Conservation (phyloP, 805 yeast genomes). For the Ogataea zsoltii region DNA sequence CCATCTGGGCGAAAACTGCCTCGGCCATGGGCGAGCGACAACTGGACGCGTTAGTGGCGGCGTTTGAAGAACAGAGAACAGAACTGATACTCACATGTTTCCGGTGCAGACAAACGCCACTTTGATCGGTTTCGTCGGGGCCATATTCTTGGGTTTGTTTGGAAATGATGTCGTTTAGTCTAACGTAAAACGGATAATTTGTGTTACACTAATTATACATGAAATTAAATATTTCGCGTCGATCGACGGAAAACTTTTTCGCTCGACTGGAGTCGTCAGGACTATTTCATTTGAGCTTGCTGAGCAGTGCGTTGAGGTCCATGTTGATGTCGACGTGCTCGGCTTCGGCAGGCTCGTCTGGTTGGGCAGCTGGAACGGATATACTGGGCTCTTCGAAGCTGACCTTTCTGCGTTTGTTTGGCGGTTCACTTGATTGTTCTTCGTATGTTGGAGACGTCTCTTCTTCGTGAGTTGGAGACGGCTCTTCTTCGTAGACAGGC, state of each 20-base stretch:
- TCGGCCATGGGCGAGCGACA: conserved; percentile 99
- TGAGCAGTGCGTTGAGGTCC: conserved; percentile 23
- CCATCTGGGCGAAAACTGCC: conserved; percentile 76
- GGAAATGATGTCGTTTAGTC: background rate
- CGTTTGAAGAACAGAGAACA: background rate
- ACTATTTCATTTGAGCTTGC: conserved; percentile 16
- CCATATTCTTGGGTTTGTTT: conserved; percentile 6
- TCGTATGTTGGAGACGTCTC: background rate
- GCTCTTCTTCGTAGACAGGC: conserved; percentile 8
- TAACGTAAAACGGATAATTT: background rate
- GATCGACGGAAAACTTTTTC: conserved; percentile 1
- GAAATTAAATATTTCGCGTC: conserved; percentile 7
- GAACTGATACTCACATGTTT: conserved; percentile 59
- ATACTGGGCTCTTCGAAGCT: background rate
- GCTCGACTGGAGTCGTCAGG: too few species aligned
- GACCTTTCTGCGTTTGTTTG: conserved; percentile 5
- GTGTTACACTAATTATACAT: background rate
- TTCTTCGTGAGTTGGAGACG: conserved; percentile 6
- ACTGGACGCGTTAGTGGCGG: conserved; percentile 32
- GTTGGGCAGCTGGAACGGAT: background rate
- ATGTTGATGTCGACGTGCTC: conserved; percentile 13
- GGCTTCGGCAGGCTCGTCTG: background rate
- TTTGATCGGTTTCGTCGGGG: conserved; percentile 8
- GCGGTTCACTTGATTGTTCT: background rate
- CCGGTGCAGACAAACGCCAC: conserved; percentile 93